Conservation (phyloP, 1,284 basidiomycete species). For the Sutorius eximius region DNA sequence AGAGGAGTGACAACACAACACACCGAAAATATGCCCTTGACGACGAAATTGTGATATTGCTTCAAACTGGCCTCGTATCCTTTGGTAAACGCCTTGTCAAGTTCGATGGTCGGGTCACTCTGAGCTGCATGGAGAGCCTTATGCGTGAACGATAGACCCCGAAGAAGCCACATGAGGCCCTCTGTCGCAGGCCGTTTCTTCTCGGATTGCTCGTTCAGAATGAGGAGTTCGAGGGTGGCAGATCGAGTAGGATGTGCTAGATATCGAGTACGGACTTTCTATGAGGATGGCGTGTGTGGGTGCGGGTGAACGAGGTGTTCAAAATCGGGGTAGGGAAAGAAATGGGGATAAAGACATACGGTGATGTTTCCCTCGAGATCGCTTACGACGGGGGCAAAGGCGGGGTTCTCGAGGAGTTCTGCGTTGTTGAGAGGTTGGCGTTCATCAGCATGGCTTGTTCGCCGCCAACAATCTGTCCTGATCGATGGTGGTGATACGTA, state of each 20-base stretch:
- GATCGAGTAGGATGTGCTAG: conserved; percentile 65
- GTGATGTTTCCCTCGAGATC: conserved; percentile 94
- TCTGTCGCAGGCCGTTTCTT: conserved; percentile 89
- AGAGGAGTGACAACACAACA: conserved; percentile 36
- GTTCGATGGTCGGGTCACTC: conserved; percentile 67
- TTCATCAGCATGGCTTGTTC: neutral
- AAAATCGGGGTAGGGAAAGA: neutral
- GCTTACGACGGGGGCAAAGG: conserved; percentile 82
- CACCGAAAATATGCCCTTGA: conserved; percentile 83
- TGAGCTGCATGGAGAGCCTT: conserved; percentile 78
- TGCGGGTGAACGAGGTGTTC: neutral
- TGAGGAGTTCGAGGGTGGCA: conserved; percentile 81
- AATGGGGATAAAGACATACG: conserved; percentile 41
- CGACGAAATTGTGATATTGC: conserved; percentile 86
- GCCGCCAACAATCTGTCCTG: neutral
- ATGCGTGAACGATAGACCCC: conserved; percentile 91
- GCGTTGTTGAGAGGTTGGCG: neutral
- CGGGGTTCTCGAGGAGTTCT: conserved; percentile 89
- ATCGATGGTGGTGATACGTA: conserved; percentile 39
- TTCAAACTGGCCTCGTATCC: conserved; percentile 85
- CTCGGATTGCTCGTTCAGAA: conserved; percentile 82
- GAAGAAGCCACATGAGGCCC: conserved; percentile 89
- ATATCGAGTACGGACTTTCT: conserved; percentile 91
- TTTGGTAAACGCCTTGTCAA: conserved; percentile 76
- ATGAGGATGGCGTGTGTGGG: neutral